Evolutionary conservation across 2,329 filamentous ascomycete species (phyloP).

Genomic region (Pyrenochaeta sp.): DNA sequence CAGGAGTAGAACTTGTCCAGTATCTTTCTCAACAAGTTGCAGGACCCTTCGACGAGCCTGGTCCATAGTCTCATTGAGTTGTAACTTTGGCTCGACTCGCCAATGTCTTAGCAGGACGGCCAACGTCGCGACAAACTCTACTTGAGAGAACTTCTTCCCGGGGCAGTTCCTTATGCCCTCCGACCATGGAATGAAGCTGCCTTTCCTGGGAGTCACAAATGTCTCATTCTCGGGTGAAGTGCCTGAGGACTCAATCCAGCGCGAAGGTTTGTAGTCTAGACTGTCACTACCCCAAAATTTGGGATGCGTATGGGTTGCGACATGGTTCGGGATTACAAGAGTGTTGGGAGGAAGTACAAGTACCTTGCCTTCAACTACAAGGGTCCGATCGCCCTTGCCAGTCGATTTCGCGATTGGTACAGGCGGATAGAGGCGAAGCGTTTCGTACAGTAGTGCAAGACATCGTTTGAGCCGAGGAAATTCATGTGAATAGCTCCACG

Average conservation of each 20-base stretch:
- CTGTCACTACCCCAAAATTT: conserved; percentile 32
- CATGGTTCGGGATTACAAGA: conserved; percentile 39
- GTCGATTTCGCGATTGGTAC: too few species aligned
- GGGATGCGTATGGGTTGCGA: conserved; percentile 35
- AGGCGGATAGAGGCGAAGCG: too few species aligned
- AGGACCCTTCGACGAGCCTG: too few species aligned
- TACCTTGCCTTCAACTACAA: too few species aligned
- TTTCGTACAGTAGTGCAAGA: too few species aligned
- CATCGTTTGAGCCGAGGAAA: too few species aligned
- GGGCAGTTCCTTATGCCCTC: conserved; percentile 40
- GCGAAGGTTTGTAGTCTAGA: conserved; percentile 35
- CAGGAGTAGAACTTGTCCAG: too few species aligned
- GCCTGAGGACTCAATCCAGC: conserved; percentile 15
- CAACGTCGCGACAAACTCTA: conserved; percentile 46
- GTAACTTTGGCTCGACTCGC: background rate
- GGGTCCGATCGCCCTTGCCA: too few species aligned
- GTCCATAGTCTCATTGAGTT: background rate
- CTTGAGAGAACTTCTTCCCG: conserved; percentile 48
- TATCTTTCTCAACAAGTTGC: too few species aligned
- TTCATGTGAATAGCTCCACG: too few species aligned
- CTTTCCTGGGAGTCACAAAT: background rate
- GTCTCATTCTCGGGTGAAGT: background rate
- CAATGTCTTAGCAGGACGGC: conserved; percentile 18
- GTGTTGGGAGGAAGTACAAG: conserved; percentile 36
- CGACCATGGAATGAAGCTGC: conserved; percentile 34